Evolutionary conservation across 2,329 filamentous ascomycete species (phyloP), one percentile per base, ranked within the genome.

Genomic region (Calonectria ilicicola): DNA sequence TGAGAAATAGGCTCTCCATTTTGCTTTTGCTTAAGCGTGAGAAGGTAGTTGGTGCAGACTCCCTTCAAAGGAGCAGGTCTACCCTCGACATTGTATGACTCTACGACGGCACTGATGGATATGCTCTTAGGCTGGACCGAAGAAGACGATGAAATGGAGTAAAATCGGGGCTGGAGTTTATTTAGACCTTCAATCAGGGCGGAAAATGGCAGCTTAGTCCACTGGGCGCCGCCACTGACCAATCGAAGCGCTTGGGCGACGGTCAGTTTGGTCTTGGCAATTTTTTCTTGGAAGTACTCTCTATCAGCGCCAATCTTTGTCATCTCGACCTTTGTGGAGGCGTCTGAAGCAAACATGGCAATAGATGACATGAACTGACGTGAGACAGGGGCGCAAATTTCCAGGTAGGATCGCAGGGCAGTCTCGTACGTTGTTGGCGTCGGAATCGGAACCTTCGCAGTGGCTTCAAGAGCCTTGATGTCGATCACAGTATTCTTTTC

Each of bases 381-480:
- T 72, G 97, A 99, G 29, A 99, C 94, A 44, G 96, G 95, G 53
- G 95, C 95, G 83, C 95, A 95, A 76, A 98, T 97, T 86, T 99
- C 97, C 88, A 98, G 93, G 85, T 99, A 96, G 85, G 98, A 99
- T 77, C 96, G 94, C 70, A 94, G 88, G 75, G 96, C 95, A 69
- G 96, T 94, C 85, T 98, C 96, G 85, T 96, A 98, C 2, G 97
- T 98, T 19, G 97, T 98, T 7, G 97, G 97, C 6, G 95, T 96
- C 19, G 97, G 97, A 87, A 99, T 98, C 9, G 97, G 97, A 60
- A 99, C 95, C 87, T 98, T 98, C 77, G 97, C 95, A 7, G 97
- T 98, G 49, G 96, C 92, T 85, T 99, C 97, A 38, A 98, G 91
- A 69, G 95, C 93, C 86, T 97, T 98, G 83, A 99, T 92, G 75